Evolutionary conservation across 495 filamentous ascomycete species (phyloP).

Genomic region (Zalerion maritima): DNA sequence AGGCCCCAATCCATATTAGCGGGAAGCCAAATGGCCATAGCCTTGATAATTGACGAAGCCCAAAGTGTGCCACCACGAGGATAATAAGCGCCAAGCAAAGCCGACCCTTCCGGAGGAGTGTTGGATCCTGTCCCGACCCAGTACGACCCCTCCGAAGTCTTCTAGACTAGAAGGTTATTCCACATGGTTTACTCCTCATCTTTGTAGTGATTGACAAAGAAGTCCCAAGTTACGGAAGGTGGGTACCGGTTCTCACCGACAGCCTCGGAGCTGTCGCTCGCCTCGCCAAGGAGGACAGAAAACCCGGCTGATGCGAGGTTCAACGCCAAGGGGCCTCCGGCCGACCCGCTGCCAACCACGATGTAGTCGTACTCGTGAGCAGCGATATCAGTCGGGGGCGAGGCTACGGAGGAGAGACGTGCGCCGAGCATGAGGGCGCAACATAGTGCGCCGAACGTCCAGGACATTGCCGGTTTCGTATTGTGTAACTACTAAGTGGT

Average conservation of each 20-base stretch:
- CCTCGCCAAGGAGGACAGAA: constrained; percentile 41
- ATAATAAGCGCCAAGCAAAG: constrained; percentile 20
- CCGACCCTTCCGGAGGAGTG: constrained; percentile 16
- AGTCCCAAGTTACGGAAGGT: constrained; percentile 24
- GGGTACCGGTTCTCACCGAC: constrained; percentile 15
- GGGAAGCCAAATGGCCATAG: constrained; percentile 20
- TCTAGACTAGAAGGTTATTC: constrained; percentile 21
- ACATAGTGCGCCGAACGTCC: too few relatives aligned
- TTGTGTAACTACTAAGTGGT: too few relatives aligned
- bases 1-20: constrained; percentile 23
- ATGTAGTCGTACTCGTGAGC: constrained; percentile 64
- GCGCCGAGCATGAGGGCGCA: too few relatives aligned
- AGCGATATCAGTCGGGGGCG: too few relatives aligned
- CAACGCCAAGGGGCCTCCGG: constrained; percentile 41
- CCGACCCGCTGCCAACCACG: constrained; percentile 45
- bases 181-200: constrained; percentile 16
- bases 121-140: constrained; percentile 26
- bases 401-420: too few relatives aligned
- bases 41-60: constrained; percentile 22
- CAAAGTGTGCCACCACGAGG: constrained; percentile 21
- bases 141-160: constrained; percentile 16
- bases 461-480: too few relatives aligned
- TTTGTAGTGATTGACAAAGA: constrained; percentile 22
- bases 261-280: constrained; percentile 33
- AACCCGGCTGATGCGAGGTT: constrained; percentile 41